Percentiles rank a stretch among this genome's conserved stretches.
Evolutionary conservation across 192 early-diverging fungal species (phyloP).

Genomic region (Rhizophagus clarus): DNA sequence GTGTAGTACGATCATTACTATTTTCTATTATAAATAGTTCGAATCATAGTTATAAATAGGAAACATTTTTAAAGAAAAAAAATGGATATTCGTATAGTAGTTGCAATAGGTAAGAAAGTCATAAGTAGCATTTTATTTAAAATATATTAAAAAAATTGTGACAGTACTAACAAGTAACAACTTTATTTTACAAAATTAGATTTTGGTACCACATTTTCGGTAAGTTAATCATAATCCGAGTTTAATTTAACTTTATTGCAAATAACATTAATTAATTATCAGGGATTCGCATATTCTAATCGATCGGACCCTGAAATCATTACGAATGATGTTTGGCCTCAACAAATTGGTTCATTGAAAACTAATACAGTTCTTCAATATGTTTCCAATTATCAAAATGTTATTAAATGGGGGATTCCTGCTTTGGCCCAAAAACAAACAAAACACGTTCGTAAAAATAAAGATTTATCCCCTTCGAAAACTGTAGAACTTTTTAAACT

Average conservation of each 20-base stretch:
- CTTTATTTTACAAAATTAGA: too few relatives aligned
- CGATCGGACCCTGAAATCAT: neutral
- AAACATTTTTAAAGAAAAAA: too few relatives aligned
- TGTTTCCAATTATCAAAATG: neutral
- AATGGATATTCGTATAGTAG: too few relatives aligned
- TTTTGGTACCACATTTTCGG: too few relatives aligned
- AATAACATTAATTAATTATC: too few relatives aligned
- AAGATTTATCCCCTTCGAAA: neutral
- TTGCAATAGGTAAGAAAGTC: neutral
- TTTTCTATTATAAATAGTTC: too few relatives aligned
- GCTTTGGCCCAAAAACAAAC: neutral
- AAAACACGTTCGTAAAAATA: neutral
- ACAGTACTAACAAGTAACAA: too few relatives aligned
- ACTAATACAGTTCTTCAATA: slow-evolving; percentile 14
- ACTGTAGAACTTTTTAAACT: slow-evolving; percentile 17
- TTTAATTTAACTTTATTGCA: too few relatives aligned
- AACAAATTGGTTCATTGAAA: neutral
- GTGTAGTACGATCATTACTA: too few relatives aligned
- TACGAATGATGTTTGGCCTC: slow-evolving; percentile 1
- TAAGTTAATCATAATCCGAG: too few relatives aligned
- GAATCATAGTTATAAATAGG: too few relatives aligned
- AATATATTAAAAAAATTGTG: too few relatives aligned
- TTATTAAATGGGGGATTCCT: neutral
- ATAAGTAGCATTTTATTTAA: neutral
- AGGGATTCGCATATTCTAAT: neutral